Percentiles rank a stretch among this genome's conserved stretches.
These are phyloP conservation scores for Leccinum fibrillosum DNA, from an alignment of 768 basidiomycete genomes.

Conservation along the genomic window DNA sequence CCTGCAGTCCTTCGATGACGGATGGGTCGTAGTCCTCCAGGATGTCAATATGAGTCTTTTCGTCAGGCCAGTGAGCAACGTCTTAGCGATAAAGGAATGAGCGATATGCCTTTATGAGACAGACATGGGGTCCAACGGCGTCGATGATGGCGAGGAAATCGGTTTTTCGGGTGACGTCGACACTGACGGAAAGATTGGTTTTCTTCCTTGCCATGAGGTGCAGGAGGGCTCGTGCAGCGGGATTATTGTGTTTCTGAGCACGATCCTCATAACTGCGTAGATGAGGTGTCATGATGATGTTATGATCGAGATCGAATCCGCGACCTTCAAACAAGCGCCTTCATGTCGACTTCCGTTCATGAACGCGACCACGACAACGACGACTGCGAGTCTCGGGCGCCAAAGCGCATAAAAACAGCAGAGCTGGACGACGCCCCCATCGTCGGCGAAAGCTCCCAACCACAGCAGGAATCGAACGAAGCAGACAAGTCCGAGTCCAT, in stretches of 20 bases:
- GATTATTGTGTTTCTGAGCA: conserved; percentile 57
- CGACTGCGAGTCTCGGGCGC: conserved; percentile 31
- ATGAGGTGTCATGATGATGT: conserved; percentile 27
- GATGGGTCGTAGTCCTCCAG: conserved; percentile 83
- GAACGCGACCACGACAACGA: conserved; percentile 54
- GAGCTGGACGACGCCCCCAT: conserved; percentile 11
- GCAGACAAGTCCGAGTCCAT: conserved; percentile 30
- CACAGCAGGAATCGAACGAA: background rate
- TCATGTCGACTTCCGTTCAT: conserved; percentile 35
- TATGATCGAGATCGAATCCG: background rate
- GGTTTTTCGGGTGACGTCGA: conserved; percentile 80
- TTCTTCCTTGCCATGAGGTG: conserved; percentile 82
- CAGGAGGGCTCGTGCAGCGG: conserved; percentile 75
- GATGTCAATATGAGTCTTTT: conserved; percentile 95
- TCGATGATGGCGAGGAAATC: conserved; percentile 87
- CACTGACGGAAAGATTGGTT: conserved; percentile 91
- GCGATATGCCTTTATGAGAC: conserved; percentile 82
- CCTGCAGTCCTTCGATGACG: conserved; percentile 65
- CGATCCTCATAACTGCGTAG: conserved; percentile 61
- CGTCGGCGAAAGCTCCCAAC: conserved; percentile 4
- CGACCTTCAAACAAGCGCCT: background rate
- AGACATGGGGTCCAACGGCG: conserved; percentile 83
- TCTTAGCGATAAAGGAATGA: conserved; percentile 5
- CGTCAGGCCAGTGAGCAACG: conserved; percentile 25
- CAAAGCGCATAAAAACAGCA: conserved; percentile 39